Evolutionary conservation across 139 green algal species (phyloP).

Genomic region (Gonium pectorale): DNA sequence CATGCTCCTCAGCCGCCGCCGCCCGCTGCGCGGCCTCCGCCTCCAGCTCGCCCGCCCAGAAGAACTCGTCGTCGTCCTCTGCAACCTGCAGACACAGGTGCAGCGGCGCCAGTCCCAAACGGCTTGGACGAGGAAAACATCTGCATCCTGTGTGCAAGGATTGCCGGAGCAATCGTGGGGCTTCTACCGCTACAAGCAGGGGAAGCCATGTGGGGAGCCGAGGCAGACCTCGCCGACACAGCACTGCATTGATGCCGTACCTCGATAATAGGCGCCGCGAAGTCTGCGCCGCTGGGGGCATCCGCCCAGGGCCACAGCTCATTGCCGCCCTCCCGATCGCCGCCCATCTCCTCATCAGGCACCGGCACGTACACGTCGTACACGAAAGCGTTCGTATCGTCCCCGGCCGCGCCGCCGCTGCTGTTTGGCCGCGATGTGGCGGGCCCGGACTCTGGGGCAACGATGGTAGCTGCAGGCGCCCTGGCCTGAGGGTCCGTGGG

Average conservation of each 20-base stretch:
- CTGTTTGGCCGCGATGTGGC: no score
- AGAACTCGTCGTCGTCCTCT: slow-evolving; percentile 45
- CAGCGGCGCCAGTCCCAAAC: no score
- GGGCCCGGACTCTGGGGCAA: no score
- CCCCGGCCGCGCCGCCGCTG: background rate
- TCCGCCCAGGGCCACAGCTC: slow-evolving; percentile 10
- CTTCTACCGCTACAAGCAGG: no score
- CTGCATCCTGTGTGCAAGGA: background rate
- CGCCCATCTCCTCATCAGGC: background rate
- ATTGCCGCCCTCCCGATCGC: background rate
- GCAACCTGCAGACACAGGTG: no score
- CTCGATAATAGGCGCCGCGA: slow-evolving; percentile 43
- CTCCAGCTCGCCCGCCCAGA: slow-evolving; percentile 14
- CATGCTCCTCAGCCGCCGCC: slow-evolving; percentile 21
- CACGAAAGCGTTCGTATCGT: slow-evolving; percentile 40
- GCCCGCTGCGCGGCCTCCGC: background rate
- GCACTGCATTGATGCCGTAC: background rate
- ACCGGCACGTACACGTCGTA: slow-evolving; percentile 57
- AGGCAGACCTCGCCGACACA: no score
- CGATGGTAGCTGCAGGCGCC: no score
- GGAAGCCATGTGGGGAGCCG: no score
- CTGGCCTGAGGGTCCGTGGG: no score
- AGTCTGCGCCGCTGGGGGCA: background rate
- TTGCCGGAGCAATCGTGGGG: background rate
- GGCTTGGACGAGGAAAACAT: no score